Evolutionary conservation across 495 filamentous ascomycete species (phyloP), one percentile per base, ranked within the genome.

Genomic region (Chaetomium fimeti): DNA sequence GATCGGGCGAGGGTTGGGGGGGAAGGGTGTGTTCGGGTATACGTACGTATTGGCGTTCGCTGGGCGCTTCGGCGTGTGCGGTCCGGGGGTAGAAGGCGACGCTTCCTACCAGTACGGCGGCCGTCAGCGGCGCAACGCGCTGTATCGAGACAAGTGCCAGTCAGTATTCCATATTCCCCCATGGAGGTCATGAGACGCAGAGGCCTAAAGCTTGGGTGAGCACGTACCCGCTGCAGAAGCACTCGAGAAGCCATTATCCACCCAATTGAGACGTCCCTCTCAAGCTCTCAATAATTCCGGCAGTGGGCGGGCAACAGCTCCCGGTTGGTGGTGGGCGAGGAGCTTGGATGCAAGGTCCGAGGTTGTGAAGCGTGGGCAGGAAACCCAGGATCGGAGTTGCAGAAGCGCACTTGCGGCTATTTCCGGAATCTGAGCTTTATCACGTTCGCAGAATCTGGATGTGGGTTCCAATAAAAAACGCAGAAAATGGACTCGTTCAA

Each of bases 171-270:
- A 51, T 55, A 43, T 29, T 54, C 53, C 27, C n/a, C n/a, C n/a
- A n/a, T n/a, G n/a, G 53, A 58, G 48, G 54, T 25, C 22, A 25
- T 45, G 54, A 40, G 40, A 52, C n/a, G 32, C 45, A 62, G 40
- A 53, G 47, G 20, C 16, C 18, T 36, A 43, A 13, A 43, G 38
- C 18, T 47, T 47, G 5, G 2, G 40, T 11, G 38, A 24, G 5
- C 5, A 48, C 72, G 69, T 67, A 82, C 80, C 74, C 74, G 78
- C 72, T 77, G 78, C 63, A 82, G 75, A 74, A 82, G 71, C 73
- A 82, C 76, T 81, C 80, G 80, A 66, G 79, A 78, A 75, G 79
- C 79, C 80, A 82, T 82, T 71, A 68, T 76, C 66, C 63, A 72
- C 70, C 71, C 77, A 78, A 81, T 81, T 78, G 74, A 61, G 53